A percentile compares a stretch with the other conserved stretches of the same genome.
These are phyloP conservation scores for Lentinula raphanica DNA, from an alignment of 768 basidiomycete genomes.

Conservation along the genomic window DNA sequence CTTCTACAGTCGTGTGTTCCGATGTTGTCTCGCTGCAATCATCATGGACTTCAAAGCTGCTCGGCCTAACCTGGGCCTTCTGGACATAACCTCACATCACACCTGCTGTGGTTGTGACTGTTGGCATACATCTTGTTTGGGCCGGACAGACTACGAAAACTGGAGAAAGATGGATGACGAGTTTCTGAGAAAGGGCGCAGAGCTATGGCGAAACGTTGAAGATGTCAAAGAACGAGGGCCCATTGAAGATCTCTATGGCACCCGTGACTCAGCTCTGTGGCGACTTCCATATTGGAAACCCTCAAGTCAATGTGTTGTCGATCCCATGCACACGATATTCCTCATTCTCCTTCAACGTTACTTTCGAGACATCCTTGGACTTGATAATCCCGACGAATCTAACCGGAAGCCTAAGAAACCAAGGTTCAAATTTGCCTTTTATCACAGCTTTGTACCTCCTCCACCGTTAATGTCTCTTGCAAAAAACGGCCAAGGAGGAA, in stretches of 20 bases:
- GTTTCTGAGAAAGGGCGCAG: conserved; percentile 12
- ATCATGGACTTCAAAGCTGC: conserved; percentile 2
- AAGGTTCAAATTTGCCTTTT: background rate
- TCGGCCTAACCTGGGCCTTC: background rate
- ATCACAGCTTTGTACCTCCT: background rate
- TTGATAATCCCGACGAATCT: background rate
- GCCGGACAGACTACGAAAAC: conserved; percentile 7
- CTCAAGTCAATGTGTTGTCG: conserved; percentile 23
- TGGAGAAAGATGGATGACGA: conserved; percentile 12
- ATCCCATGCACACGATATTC: conserved; percentile 28
- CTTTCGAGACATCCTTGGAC: background rate
- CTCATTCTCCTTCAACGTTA: background rate
- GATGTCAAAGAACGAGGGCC: conserved; percentile 5
- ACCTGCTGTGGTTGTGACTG: background rate
- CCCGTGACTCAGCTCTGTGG: conserved; percentile 24
- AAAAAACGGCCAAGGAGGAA: no score
- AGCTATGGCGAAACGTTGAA: conserved; percentile 16
- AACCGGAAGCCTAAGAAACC: background rate
- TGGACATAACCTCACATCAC: background rate
- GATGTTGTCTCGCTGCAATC: conserved; percentile 2
- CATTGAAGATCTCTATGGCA: conserved; percentile 18
- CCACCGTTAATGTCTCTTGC: background rate
- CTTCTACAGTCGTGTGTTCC: background rate
- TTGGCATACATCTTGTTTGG: background rate
- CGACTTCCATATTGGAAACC: conserved; percentile 33